These are phyloP conservation scores for Adiantum capillusveneris DNA, from an alignment of 75 land plant species.

Conservation along the genomic window DNA sequence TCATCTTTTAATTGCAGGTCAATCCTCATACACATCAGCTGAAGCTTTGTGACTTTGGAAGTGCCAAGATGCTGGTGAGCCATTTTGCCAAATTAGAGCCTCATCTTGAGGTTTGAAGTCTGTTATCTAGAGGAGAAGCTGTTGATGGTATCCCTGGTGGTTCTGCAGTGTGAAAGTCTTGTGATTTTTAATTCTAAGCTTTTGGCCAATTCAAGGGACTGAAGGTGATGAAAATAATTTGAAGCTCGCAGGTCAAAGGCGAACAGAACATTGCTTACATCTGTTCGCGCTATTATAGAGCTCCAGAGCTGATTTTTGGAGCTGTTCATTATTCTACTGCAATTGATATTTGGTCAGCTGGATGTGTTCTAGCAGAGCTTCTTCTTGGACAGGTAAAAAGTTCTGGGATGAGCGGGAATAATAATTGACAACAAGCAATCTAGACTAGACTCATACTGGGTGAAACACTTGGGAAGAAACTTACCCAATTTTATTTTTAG, in stretches of 20 bases:
- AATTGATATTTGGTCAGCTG: slow-evolving; percentile 96
- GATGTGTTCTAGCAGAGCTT: slow-evolving; percentile 93
- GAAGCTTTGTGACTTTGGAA: slow-evolving; percentile 85
- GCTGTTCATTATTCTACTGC: slow-evolving; percentile 95
- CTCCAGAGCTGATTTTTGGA: too few species aligned
- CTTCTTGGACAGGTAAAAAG: slow-evolving; percentile 74
- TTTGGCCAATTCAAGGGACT: not conserved
- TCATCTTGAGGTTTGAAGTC: too few species aligned
- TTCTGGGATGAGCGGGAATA: not conserved
- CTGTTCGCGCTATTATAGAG: slow-evolving; percentile 92
- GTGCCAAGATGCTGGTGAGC: slow-evolving; percentile 75
- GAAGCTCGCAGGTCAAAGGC: slow-evolving; percentile 92
- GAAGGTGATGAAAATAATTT: too few species aligned
- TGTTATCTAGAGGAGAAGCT: too few species aligned
- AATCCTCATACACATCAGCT: slow-evolving; percentile 82
- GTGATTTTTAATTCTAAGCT: too few species aligned
- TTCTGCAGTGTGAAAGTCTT: too few species aligned
- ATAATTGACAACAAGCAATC: not conserved
- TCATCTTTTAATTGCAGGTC: slow-evolving; percentile 32
- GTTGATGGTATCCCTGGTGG: too few species aligned
- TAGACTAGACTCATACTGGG: not conserved
- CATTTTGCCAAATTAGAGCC: too few species aligned
- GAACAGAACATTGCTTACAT: slow-evolving; percentile 96
- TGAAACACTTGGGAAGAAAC: not conserved
- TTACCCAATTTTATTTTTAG: too few species aligned